phyloP scores from a whole-genome alignment of 352 stramenopile species.

The Phytophthora capsici region DNA sequence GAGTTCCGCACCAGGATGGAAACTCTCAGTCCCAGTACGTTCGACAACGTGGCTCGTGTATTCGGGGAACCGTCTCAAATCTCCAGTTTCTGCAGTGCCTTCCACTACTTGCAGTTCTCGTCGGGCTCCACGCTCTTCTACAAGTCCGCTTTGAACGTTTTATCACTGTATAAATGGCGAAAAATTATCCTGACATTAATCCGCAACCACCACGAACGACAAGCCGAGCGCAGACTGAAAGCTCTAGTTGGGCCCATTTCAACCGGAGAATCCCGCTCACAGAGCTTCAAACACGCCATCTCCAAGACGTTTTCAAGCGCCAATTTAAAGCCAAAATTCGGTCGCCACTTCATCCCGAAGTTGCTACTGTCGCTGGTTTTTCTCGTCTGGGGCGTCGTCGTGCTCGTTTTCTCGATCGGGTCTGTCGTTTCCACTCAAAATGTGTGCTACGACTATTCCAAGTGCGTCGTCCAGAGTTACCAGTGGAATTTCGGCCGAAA shows the following conservation, averaged over 20 bases:
- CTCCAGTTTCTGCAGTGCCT: conserved; percentile 46
- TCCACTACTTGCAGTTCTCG: conserved; percentile 43
- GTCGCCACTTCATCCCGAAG: conserved; percentile 22
- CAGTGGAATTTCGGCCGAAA: conserved; percentile 46
- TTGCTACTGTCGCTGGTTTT: conserved; percentile 45
- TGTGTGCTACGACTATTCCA: conserved; percentile 37
- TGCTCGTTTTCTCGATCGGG: conserved; percentile 41
- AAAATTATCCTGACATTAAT: conserved; percentile 51
- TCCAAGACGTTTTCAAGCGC: conserved; percentile 5
- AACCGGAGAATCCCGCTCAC: background rate
- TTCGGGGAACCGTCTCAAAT: conserved; percentile 47
- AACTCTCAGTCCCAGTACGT: conserved; percentile 22
- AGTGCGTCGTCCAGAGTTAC: conserved; percentile 51
- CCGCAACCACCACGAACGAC: conserved; percentile 30
- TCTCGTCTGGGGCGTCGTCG: conserved; percentile 22
- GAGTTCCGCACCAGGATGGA: conserved; percentile 35
- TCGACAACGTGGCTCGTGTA: conserved; percentile 43
- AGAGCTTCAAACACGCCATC: conserved; percentile 13
- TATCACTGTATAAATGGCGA: conserved; percentile 59
- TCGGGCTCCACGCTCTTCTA: conserved; percentile 29
- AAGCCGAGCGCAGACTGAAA: conserved; percentile 18
- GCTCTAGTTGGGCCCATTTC: conserved; percentile 8
- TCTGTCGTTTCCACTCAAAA: conserved; percentile 37
- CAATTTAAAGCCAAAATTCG: conserved; percentile 14
- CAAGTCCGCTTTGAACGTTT: conserved; percentile 44